Base-by-base conservation (phyloP, 495 filamentous ascomycete species). In the Lasiosphaeria miniovina region DNA sequence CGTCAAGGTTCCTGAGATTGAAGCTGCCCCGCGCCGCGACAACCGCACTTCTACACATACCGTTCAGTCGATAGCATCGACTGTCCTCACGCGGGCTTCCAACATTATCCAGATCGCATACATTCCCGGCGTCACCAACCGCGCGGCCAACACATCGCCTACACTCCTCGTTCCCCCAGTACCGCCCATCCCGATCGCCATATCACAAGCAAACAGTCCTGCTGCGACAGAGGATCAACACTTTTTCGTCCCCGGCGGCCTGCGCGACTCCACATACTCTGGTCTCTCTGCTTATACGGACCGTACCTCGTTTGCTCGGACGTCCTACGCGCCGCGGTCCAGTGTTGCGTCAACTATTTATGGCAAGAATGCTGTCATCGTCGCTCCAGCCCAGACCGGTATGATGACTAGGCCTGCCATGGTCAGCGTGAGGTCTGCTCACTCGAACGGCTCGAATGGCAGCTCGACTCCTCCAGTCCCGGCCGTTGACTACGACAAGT, bases 91-190 rank as follows among this genome's bases (percentile, higher is more conserved):
- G 6, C 88, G 94, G 50, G 94, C 94, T 49, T 97, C 93, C 60
- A 98, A 98, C 76, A 90, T 98, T 70, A 98, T 98, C 61, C 94
- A 98, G 75, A 98, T 98, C 71, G 94, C 95, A 49, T 98, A 97
- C 72, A 97, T 98, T 63, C 94, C 94, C 52, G 94, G 94, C 49
- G 93, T 98, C 69, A 98, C 92, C 57, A 97, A 97, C 75, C 84
- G 94, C 50, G 91, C 92, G 4, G 85, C 88, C 2, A 24, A 24
- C 24, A 84, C 89, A 35, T 91, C 90, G 1, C 91, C 91, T 8
- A 87, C 86, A 38, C 77, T 90, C n/a, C 82, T 96, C 38, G 87
- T 95, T 15, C 93, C 91, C 33, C 94, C 94, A 0, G 91, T 98
- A 11, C 94, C 94, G 49, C 91, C 94, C 34, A 88, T 98, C 62